These are phyloP conservation scores for Corynespora cassiicola DNA, from an alignment of 2,329 filamentous ascomycete genomes.

Conservation along the genomic window DNA sequence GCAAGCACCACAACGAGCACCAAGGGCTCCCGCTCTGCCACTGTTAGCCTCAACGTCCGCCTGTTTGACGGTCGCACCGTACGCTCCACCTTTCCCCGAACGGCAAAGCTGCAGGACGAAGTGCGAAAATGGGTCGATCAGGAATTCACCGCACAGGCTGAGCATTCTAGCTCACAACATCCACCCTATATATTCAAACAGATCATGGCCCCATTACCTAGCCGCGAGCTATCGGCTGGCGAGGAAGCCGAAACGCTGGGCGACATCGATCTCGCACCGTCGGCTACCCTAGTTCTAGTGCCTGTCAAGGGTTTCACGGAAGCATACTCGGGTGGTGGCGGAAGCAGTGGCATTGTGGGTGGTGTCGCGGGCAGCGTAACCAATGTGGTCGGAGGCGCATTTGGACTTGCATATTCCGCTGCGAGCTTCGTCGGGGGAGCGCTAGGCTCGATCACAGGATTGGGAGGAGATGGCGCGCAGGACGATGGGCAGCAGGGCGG, in stretches of 20 bases:
- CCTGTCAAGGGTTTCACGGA: conserved; percentile 69
- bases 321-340: conserved; percentile 58
- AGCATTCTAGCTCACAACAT: conserved; percentile 24
- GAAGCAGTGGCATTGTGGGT: conserved; percentile 38
- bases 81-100: conserved; percentile 72
- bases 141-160: conserved; percentile 30
- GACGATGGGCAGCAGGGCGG: conserved; percentile 11
- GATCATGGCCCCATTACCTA: conserved; percentile 79
- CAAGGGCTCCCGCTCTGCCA: conserved; percentile 36
- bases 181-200: conserved; percentile 83
- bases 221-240: conserved; percentile 72
- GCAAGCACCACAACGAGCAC: conserved; percentile 19
- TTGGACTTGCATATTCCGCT: conserved; percentile 41
- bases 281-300: conserved; percentile 81
- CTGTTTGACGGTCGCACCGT: conserved; percentile 85
- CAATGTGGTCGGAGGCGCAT: conserved; percentile 40
- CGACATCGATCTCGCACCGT: conserved; percentile 77
- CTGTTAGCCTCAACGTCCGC: conserved; percentile 70
- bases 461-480: conserved; percentile 14
- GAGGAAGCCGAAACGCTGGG: conserved; percentile 75
- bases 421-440: conserved; percentile 41
- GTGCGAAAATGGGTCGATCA: conserved; percentile 80
- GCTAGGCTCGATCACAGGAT: conserved; percentile 37
- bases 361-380: conserved; percentile 28
- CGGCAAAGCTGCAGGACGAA: conserved; percentile 66